Conservation (phyloP, 192 early-diverging fungal genomes). For the Spizellomyces punctatus region DNA sequence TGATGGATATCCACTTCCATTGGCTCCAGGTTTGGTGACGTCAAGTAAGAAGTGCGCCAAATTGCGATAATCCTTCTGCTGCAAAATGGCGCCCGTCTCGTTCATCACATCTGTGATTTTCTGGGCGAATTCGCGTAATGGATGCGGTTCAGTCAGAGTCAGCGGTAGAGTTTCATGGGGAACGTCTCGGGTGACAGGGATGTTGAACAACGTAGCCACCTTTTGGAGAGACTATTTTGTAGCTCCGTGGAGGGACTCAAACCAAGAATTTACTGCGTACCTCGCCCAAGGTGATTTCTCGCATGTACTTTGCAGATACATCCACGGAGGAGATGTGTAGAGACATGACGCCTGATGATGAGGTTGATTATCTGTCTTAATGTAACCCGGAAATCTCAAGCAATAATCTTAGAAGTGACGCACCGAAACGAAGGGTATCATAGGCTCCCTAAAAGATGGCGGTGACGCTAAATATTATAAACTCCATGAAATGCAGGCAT, state of each 20-base stretch:
- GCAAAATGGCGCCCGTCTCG: conserved; percentile 69
- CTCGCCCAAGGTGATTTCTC: conserved; percentile 61
- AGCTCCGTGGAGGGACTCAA: too few species aligned
- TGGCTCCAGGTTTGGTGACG: conserved; percentile 47
- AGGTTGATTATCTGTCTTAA: too few species aligned
- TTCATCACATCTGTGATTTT: conserved; percentile 67
- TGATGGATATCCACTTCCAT: conserved; percentile 12
- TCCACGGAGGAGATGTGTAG: conserved; percentile 73
- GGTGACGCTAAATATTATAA: too few species aligned
- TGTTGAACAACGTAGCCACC: conserved; percentile 68
- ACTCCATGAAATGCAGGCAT: too few species aligned
- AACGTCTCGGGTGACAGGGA: conserved; percentile 71
- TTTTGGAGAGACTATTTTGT: not conserved
- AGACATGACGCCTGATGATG: conserved; percentile 77
- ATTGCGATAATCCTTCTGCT: conserved; percentile 59
- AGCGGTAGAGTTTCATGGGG: conserved; percentile 58
- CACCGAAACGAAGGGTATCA: too few species aligned
- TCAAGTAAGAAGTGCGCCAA: conserved; percentile 74
- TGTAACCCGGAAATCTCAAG: too few species aligned
- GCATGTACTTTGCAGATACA: conserved; percentile 61
- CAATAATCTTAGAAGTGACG: too few species aligned
- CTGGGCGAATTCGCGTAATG: conserved; percentile 63
- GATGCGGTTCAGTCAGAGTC: conserved; percentile 67
- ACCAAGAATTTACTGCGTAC: conserved; percentile 1
- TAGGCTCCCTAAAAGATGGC: too few species aligned